Evolutionary conservation across 768 basidiomycete genomes (phyloP), one percentile per base, ranked within the genome.

Genomic region (Chiua virens): DNA sequence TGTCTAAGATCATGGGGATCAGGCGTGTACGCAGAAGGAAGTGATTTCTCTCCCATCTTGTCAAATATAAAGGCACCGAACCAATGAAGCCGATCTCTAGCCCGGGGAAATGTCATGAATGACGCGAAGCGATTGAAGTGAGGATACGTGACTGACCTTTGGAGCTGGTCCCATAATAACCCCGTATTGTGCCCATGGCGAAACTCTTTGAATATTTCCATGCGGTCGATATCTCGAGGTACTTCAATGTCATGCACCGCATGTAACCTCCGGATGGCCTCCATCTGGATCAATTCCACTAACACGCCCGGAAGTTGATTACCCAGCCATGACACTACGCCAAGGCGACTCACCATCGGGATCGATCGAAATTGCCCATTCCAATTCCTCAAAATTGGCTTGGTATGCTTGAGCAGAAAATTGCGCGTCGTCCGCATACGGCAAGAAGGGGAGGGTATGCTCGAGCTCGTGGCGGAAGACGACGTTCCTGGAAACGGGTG

Each of bases 261-360:
- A 28, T 70, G 55, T 0, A 85, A 67, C 7, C 75, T 67, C 18
- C 72, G 68, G 9, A 71, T 64, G 8, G 75, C 67, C 62, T 82
- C 78, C 6, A 78, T 58, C 45, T 74, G 71, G 15, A 84, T 75
- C 18, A 79, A 63, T 55, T 81, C 79, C 55, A 64, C 83, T 83
- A 32, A 5, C 4, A 14, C n/a, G 8, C 17, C 21, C 27, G 39
- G 4, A 5, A 34, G 9, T 5, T 34, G 1, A 34, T 3, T 1
- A 34, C 34, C 34, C 4, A 7, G 45, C 20, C 4, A 38, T 32
- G 28, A 36, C 14, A 6, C 5, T 1, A 20, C 23, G 40, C 18
- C 15, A 38, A 28, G 42, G 2, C 2, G 0, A 63, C 78, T 70
- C 49, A 82, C 82, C 55, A 48, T 83, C 81, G 0, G 80, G 79